Conservation (phyloP, 441 rosid species). For the Pelargonium cotyledonis region DNA sequence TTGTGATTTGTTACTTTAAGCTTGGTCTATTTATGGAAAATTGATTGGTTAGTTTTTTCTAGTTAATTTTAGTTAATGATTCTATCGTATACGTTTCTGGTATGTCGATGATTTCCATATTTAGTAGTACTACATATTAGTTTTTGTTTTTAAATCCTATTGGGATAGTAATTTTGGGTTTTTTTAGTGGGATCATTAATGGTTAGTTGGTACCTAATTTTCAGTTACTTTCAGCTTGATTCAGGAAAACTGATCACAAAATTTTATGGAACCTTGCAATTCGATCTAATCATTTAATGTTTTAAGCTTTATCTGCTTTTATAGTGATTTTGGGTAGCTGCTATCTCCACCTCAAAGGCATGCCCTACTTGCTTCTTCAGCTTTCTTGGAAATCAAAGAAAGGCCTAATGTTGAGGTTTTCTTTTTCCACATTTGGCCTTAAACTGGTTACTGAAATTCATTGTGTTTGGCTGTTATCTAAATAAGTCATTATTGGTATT, state of each 20-base stretch:
- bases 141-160: too few species aligned
- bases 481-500: too few species aligned
- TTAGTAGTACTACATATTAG: not conserved
- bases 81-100: not conserved
- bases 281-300: not conserved
- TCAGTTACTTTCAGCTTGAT: not conserved
- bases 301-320: too few species aligned
- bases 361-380: too few species aligned
- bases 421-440: too few species aligned
- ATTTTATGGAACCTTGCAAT: not conserved
- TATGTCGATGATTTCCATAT: conserved; percentile 1
- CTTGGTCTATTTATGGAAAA: conserved; percentile 9
- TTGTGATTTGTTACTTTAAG: conserved; percentile 10
- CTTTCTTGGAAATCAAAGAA: too few species aligned
- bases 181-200: not conserved
- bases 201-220: not conserved
- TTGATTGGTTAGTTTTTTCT: conserved; percentile 9
- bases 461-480: too few species aligned
- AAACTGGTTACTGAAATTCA: too few species aligned
- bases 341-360: too few species aligned
- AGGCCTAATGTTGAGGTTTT: too few species aligned
- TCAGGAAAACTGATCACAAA: not conserved
- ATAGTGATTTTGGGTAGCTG: too few species aligned
- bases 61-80: not conserved
- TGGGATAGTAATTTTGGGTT: not conserved